Evolutionary conservation across 2,329 filamentous ascomycete species (phyloP).

Genomic region (Fusarium palustre): DNA sequence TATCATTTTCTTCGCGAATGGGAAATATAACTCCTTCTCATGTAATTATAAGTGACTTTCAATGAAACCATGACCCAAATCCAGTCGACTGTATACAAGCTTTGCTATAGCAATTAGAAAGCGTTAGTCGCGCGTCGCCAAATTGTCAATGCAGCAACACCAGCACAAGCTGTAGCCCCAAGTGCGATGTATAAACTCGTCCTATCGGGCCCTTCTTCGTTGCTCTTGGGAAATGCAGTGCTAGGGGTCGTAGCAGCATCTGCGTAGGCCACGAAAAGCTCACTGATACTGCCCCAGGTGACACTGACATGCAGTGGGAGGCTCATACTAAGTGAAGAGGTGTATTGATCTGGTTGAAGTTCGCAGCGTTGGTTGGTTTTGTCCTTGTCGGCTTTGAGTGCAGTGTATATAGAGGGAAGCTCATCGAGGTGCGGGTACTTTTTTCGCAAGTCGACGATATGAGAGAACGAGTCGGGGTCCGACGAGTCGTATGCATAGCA

Average conservation of each 20-base stretch:
- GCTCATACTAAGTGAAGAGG: slow-evolving; percentile 84
- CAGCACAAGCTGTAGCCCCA: slow-evolving; percentile 76
- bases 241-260: slow-evolving; percentile 92
- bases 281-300: slow-evolving; percentile 92
- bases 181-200: slow-evolving; percentile 88
- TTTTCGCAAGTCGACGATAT: slow-evolving; percentile 84
- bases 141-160: slow-evolving; percentile 73
- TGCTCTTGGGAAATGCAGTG: slow-evolving; percentile 87
- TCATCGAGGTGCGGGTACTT: slow-evolving; percentile 86
- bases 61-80: not conserved
- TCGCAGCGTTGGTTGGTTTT: slow-evolving; percentile 96
- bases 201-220: slow-evolving; percentile 86
- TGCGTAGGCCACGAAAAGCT: slow-evolving; percentile 91
- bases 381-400: slow-evolving; percentile 93
- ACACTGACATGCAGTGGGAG: slow-evolving; percentile 94
- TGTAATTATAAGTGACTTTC: slow-evolving; percentile 21
- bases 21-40: slow-evolving; percentile 43
- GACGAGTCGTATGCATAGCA: slow-evolving; percentile 98
- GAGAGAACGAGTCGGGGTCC: slow-evolving; percentile 93
- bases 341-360: slow-evolving; percentile 92
- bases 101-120: slow-evolving; percentile 39
- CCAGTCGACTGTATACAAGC: not conserved
- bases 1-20: slow-evolving; percentile 48
- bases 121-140: slow-evolving; percentile 69
- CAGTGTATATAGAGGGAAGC: slow-evolving; percentile 91